Conservation (phyloP, 371 early-diverging fungal genomes). For the Apophysomyces variabilis region DNA sequence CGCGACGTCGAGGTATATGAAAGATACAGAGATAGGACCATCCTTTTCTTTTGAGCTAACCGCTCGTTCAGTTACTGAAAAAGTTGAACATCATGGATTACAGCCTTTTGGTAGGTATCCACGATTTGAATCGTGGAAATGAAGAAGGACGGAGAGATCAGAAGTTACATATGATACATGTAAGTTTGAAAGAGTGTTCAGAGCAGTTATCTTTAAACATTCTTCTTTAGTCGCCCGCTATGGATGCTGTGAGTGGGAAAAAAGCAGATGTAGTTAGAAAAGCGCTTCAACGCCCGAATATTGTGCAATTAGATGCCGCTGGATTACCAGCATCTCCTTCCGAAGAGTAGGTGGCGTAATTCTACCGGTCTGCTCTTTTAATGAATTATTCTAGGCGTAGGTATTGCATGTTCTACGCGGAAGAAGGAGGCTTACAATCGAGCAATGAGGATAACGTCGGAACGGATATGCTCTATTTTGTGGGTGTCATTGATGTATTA, state of each 20-base stretch:
- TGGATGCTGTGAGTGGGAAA: constrained; percentile 40
- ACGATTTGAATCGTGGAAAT: constrained; percentile 85
- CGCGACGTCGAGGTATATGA: constrained; percentile 69
- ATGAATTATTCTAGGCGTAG: constrained; percentile 42
- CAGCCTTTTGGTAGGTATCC: constrained; percentile 92
- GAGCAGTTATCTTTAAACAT: too few species aligned
- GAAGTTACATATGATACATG: constrained; percentile 59
- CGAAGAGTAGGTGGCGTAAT: constrained; percentile 35
- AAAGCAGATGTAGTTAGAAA: constrained; percentile 67
- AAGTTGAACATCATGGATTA: constrained; percentile 96
- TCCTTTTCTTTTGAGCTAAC: not conserved
- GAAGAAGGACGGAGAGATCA: constrained; percentile 81
- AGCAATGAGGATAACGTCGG: constrained; percentile 72
- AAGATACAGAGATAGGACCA: not conserved
- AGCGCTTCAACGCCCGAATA: constrained; percentile 68
- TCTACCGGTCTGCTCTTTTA: not conserved
- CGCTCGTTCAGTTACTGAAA: constrained; percentile 60
- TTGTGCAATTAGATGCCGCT: constrained; percentile 59
- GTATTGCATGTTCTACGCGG: constrained; percentile 80
- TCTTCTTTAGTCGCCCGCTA: constrained; percentile 48
- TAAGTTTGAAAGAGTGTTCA: constrained; percentile 1
- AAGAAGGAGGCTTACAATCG: constrained; percentile 86
- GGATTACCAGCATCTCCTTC: constrained; percentile 48
- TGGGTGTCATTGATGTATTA: constrained; percentile 95
- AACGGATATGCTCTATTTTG: constrained; percentile 78